Conservation (phyloP, 2,329 filamentous ascomycete species). For the Phialophora tarda region DNA sequence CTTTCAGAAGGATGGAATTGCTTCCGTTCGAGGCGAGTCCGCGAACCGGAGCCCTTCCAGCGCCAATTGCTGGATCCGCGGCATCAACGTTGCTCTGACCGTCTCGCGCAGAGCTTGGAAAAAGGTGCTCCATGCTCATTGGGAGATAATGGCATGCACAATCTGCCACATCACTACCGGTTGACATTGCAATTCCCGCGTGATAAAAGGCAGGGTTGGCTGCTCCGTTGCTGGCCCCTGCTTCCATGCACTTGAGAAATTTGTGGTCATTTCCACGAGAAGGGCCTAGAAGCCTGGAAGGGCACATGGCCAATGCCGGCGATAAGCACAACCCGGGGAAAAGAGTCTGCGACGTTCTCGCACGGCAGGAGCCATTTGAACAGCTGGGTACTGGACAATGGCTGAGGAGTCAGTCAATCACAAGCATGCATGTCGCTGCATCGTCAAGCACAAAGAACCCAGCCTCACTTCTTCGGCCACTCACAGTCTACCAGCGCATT, state of each 20-base stretch:
- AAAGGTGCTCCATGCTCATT: not conserved
- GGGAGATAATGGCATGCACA: not conserved
- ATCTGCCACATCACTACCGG: conserved; percentile 2
- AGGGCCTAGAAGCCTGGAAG: not conserved
- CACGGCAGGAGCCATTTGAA: not conserved
- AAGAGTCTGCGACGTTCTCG: not conserved
- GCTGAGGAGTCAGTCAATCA: not conserved
- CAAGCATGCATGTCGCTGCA: not conserved
- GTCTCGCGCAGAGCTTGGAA: not conserved
- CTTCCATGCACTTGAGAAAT: not conserved
- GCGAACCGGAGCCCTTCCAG: not conserved
- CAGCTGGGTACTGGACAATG: not conserved
- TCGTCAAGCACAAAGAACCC: not conserved
- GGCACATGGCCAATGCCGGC: not conserved
- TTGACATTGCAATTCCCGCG: not conserved
- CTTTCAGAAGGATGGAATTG: not conserved
- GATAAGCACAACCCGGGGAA: not conserved
- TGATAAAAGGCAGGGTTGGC: conserved; percentile 36
- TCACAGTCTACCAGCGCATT: conserved; percentile 6
- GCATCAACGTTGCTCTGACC: not conserved
- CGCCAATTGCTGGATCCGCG: not conserved
- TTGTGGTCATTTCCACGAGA: not conserved
- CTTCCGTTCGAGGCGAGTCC: not conserved
- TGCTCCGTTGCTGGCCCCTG: conserved; percentile 42
- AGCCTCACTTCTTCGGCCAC: conserved; percentile 11